Evolutionary conservation across 139 green algal genomes (phyloP), one percentile per base, ranked within the genome.

Genomic region (Astrephomene gubernaculifera): DNA sequence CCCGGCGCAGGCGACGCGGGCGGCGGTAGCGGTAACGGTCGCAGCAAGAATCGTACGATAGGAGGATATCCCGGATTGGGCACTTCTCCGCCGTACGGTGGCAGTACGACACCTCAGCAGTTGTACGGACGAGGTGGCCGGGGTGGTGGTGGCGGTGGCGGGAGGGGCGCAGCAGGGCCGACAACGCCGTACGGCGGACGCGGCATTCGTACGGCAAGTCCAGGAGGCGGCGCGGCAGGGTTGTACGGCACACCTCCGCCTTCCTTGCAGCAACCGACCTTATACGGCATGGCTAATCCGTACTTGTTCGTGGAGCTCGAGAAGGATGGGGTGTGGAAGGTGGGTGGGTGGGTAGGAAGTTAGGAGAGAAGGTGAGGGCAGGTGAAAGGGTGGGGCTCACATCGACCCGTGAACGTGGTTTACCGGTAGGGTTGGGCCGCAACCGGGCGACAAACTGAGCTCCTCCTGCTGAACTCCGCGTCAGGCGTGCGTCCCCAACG

Each of bases 271-370:
- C n/a, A n/a, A n/a, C 57, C 57, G 17, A 9, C 14, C 52, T 12
- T 84, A 33, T 82, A 72, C 71, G 82, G 82, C 70, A 22, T 87
- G 39, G 82, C 82, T 0, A 87, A 87, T 71, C 70, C 74, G 71
- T 82, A 65, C 41, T 8, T 87, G 57, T 81, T 81, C 33, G 70
- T 60, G 36, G 82, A 87, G 54, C 60, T 87, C n/a, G 82, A 87
- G 27, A 74, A 65, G 54, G 82, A 87, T 17, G 82, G 70, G 5
- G 82, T 87, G 60, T 87, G 82, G 82, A 87, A 87, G 82, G 82
- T 82, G 44, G n/a, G 82, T 0, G 68, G 68, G 10, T 36, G 68
- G 22, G 39, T 25, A 4, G 35, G 65, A 4, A 65, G 9, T n/a
- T 57, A 17, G 17, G 49, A 57, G 17, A 17, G 7, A 67, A 67